Base-by-base conservation (phyloP, 352 stramenopile genomes). In the Phytopythium delawarense region DNA sequence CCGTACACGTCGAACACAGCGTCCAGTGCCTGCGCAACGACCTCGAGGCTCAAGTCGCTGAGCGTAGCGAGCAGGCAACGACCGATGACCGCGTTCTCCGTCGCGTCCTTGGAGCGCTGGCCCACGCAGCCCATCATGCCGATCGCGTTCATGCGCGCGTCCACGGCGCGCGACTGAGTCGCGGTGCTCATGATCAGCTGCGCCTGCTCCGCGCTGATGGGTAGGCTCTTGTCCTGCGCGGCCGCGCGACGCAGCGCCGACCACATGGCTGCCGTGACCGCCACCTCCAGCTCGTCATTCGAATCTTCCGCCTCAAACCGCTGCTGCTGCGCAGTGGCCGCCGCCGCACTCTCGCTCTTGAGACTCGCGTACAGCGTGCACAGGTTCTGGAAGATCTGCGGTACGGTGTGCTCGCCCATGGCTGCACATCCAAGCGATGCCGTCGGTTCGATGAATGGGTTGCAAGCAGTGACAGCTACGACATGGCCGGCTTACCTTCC, bases 1-100 rank as follows among this genome's bases (percentile, higher is more conserved):
- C 80, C 69, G 62, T 94, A 96, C 20, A 96, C 79, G 51, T 96
- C 87, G 55, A 96, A 96, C 18, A 96, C 65, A 54, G 87, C 85
- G 66, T 96, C 94, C 28, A 96, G 69, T 5, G 85, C 85, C 64
- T 93, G 84, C n/a, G 82, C 78, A 20, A 94, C 85, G 18, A 96
- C 87, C 64, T 93, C 83, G 18, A 96, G 68, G 52, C 77, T 89
- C 51, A 73, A 63, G 64, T 96, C 87, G 42, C 78, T 69, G 25
- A 96, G 69, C 30, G 72, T 76, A 49, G 74, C 67, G 48, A 76
- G 61, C 30, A 96, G 61, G 62, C 83, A 88, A 20, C 70, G 73
- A 16, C 79, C 85, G 12, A 96, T 76, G n/a, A 87, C 70, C 32
- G 86, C 79, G 69, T 93, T 93, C 70, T 93, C 84, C 12, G 59